Evolutionary conservation across 2,329 filamentous ascomycete genomes (phyloP), one percentile per base, ranked within the genome.

Genomic region (Fusarium sp.): DNA sequence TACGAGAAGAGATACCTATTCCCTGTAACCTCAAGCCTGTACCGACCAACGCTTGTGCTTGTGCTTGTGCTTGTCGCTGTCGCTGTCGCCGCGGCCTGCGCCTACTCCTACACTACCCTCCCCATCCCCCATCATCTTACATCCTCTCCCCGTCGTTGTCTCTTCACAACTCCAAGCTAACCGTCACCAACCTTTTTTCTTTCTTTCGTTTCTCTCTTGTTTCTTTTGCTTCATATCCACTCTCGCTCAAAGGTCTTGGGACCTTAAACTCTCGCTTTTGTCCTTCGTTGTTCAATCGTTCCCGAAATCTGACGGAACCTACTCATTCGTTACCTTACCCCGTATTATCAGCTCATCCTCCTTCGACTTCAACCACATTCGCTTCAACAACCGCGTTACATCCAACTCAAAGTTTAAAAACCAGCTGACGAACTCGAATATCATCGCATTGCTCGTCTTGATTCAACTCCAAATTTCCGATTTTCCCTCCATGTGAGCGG

Each of bases 401-500:
- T 31, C 39, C 39, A 72, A 33, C 39, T 14, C 57, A 45, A 16
- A 29, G 37, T 37, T 31, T 39, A 19, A 41, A 37, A 44, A 44
- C 29, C 21, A 16, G 16, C 37, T 35, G 37, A 48, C 10, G 33
- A 27, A 52, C 38, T 48, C 41, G 46, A 60, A 38, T 27, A 35
- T 31, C 33, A 25, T 59, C 61, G 59, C 25, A 59, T 46, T 65
- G 56, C 37, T 64, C 37, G 55, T 59, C 56, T 66, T 64, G 66
- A 63, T 67, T 63, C 66, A 71, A 56, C 23, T 67, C 51, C 27
- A 37, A 63, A 56, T 73, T 45, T 57, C 71, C 76, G 63, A 81
- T 77, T 75, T 77, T 73, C 78, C 62, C 69, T 72, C 70, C 66
- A 73, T 73, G 70, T 71, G 68, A 76, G 68, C 66, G 73, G 63